Percentiles rank a stretch among this genome's conserved stretches.
phyloP scores from a whole-genome alignment of 2,329 filamentous ascomycete species.

The Colletotrichum sp. region DNA sequence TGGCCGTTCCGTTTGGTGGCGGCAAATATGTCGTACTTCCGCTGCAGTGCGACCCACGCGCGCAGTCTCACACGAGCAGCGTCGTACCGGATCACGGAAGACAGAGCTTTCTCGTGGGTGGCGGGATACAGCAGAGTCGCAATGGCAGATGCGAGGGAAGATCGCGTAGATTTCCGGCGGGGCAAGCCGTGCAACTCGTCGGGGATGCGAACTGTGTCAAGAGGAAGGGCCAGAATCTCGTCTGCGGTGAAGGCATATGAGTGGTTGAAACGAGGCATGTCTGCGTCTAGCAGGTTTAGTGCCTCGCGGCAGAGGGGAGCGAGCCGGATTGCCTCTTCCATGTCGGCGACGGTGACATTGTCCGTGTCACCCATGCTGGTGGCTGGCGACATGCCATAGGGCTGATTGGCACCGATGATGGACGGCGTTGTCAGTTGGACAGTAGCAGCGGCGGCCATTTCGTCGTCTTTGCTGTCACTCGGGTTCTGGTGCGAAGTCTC shows the following conservation, averaged over 20 bases:
- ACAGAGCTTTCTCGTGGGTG: slow-evolving; percentile 34
- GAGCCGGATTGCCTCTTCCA: slow-evolving; percentile 30
- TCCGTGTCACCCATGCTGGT: neutral
- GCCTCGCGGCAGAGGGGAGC: slow-evolving; percentile 32
- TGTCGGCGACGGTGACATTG: neutral
- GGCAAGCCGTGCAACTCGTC: slow-evolving; percentile 37
- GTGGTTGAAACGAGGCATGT: slow-evolving; percentile 32
- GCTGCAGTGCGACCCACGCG: slow-evolving; percentile 39
- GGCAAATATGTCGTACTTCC: slow-evolving; percentile 36
- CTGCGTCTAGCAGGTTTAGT: slow-evolving; percentile 29
- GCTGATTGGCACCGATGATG: neutral
- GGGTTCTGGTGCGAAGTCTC: neutral
- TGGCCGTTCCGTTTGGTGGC: slow-evolving; percentile 36
- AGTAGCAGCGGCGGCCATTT: slow-evolving; percentile 38
- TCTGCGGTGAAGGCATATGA: slow-evolving; percentile 34
- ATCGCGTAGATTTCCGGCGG: slow-evolving; percentile 36
- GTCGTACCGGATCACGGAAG: slow-evolving; percentile 42
- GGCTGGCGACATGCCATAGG: neutral
- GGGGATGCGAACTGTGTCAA: slow-evolving; percentile 31
- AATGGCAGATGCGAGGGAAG: slow-evolving; percentile 33
- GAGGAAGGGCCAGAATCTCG: slow-evolving; percentile 38
- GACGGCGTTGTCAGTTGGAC: slow-evolving; percentile 24
- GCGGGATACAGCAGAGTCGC: slow-evolving; percentile 37
- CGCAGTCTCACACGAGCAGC: slow-evolving; percentile 39
- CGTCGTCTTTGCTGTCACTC: neutral